Base-by-base conservation (phyloP, 23 red algal species). In the Gracilaria vermiculophylla region DNA sequence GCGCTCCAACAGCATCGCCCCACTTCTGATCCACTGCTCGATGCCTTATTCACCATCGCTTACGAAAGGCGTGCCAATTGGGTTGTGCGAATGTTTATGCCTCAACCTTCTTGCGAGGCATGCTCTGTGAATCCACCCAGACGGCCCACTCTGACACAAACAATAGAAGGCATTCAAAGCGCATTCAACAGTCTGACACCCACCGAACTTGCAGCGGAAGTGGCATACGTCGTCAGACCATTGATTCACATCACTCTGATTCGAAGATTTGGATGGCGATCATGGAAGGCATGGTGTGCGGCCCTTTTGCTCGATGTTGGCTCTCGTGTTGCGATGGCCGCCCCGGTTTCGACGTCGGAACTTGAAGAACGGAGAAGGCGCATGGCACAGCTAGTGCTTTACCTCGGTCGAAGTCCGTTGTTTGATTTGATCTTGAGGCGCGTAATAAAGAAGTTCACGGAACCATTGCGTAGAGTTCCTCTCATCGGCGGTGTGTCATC, bases 221-320 rank as follows among this genome's bases (percentile, higher is more conserved):
- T 89, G 29, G 48, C 64, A 28, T 89, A 77, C 23, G 47, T 89
- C 25, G 53, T 62, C 20, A 69, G 85, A 16, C 85, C 85, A 39
- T 61, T 89, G 36, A 54, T 89, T 29, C 85, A 89, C 20, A 34
- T 89, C 47, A 48, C 69, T 54, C 41, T 89, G 28, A 78, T 89
- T 62, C 85, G 85, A 21, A 51, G 53, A 16, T 89, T 77, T 89
- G 85, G 85, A 45, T 89, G 85, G 85, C 85, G 85, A 40, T 69
- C 57, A 5, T 89, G 85, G 85, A 76, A 78, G 41, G 67, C 85
- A 78, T 89, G 85, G 85, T 50, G 51, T 28, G 69, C 25, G 2
- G 85, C 85, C 20, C 53, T 89, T 20, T 31, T 56, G 15, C 35
- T 78, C 6, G 85, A 89, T 50, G 50, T 89, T 12, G 85, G 14